Percentiles rank a stretch among this genome's conserved stretches.
phyloP scores from a whole-genome alignment of 805 yeast genomes.

The Metschnikowia cubensis region DNA sequence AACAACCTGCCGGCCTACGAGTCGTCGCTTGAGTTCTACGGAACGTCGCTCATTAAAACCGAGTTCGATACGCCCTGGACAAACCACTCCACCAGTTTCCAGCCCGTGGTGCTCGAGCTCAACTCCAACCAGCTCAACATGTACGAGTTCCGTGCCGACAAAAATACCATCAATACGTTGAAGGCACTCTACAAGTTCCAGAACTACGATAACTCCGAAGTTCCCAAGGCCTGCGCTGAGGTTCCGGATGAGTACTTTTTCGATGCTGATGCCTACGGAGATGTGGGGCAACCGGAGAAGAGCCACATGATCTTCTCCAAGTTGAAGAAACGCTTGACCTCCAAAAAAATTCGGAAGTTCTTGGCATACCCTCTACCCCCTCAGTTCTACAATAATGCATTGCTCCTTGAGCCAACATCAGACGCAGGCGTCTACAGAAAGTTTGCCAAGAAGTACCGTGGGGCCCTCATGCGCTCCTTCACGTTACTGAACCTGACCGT shows the following conservation, averaged over 20 bases:
- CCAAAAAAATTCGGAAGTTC: constrained; percentile 13
- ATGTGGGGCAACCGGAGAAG: constrained; percentile 5
- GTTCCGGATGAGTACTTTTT: constrained; percentile 19
- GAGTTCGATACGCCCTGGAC: constrained; percentile 39
- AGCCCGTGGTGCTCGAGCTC: constrained; percentile 36
- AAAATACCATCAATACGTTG: constrained; percentile 21
- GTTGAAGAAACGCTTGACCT: constrained; percentile 19
- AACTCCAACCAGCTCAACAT: constrained; percentile 38
- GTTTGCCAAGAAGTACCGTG: constrained; percentile 22
- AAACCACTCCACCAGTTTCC: constrained; percentile 26
- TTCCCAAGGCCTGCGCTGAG: background rate
- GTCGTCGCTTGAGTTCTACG: constrained; percentile 31
- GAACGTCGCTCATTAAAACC: constrained; percentile 30
- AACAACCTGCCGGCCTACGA: constrained; percentile 30
- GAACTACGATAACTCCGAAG: constrained; percentile 21
- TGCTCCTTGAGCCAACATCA: constrained; percentile 38
- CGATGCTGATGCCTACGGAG: constrained; percentile 34
- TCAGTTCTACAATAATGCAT: constrained; percentile 24
- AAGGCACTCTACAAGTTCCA: constrained; percentile 28
- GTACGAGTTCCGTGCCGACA: constrained; percentile 25
- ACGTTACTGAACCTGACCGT: constrained; percentile 29
- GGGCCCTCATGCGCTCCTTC: constrained; percentile 23
- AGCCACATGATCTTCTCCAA: constrained; percentile 14
- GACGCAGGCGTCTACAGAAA: constrained; percentile 12
- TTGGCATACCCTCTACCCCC: constrained; percentile 18